phyloP scores from a whole-genome alignment of 495 filamentous ascomycete species.

The Chlorociboria aeruginascens region DNA sequence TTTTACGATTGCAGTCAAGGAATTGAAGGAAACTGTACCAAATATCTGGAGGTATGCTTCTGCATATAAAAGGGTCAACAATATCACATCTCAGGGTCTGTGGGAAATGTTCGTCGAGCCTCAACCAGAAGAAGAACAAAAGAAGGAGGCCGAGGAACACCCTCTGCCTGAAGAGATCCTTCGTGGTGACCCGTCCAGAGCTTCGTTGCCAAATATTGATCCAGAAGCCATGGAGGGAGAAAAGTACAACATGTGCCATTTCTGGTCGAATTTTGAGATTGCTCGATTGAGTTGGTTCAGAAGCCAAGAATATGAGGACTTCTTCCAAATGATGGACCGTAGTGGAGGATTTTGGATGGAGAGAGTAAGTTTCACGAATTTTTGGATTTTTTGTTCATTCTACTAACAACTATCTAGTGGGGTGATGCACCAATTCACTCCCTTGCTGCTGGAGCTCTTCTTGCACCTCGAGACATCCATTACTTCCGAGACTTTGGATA shows the following conservation, averaged over 20 bases:
- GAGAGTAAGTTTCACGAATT: slow-evolving; percentile 48
- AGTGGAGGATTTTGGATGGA: slow-evolving; percentile 99
- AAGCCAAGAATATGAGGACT: slow-evolving; percentile 92
- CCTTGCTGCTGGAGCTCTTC: slow-evolving; percentile 80
- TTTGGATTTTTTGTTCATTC: too few species aligned
- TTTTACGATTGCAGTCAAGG: slow-evolving; percentile 98
- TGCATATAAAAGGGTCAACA: slow-evolving; percentile 92
- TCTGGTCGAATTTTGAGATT: slow-evolving; percentile 99
- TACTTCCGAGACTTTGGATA: slow-evolving; percentile 99
- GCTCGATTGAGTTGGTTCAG: slow-evolving; percentile 90
- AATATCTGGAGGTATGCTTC: slow-evolving; percentile 99
- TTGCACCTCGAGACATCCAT: slow-evolving; percentile 77
- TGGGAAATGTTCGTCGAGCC: slow-evolving; percentile 98
- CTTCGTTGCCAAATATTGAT: slow-evolving; percentile 67
- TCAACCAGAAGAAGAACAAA: slow-evolving; percentile 32
- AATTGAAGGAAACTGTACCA: slow-evolving; percentile 93
- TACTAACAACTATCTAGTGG: slow-evolving; percentile 52
- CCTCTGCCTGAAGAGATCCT: slow-evolving; percentile 77
- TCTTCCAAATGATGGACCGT: slow-evolving; percentile 98
- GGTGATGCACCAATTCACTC: slow-evolving; percentile 98
- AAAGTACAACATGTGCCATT: slow-evolving; percentile 99
- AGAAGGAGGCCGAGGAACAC: slow-evolving; percentile 34
- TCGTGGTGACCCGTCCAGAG: slow-evolving; percentile 59
- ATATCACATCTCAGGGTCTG: slow-evolving; percentile 78
- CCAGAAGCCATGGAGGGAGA: slow-evolving; percentile 94